phyloP scores from a whole-genome alignment of 345 rosid genomes.

The Cardamine resedifolia region DNA sequence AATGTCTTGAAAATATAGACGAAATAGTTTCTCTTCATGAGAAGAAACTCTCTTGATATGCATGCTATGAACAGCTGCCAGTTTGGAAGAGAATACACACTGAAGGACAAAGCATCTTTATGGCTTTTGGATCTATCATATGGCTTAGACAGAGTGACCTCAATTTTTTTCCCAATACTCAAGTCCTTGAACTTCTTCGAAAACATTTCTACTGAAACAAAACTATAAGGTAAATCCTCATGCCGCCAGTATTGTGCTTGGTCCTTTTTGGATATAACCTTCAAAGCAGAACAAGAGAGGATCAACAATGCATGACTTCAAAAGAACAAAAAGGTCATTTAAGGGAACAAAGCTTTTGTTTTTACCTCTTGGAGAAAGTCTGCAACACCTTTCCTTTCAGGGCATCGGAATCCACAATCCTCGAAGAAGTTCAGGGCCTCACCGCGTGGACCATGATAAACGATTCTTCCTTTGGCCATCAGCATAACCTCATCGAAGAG shows the following conservation, averaged over 20 bases:
- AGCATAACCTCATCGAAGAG: conserved; percentile 77
- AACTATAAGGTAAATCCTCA: conserved; percentile 58
- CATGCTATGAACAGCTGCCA: conserved; percentile 69
- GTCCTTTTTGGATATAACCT: conserved; percentile 76
- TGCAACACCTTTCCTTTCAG: conserved; percentile 77
- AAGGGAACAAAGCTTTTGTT: neutral
- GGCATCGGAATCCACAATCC: conserved; percentile 68
- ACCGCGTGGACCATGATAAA: conserved; percentile 76
- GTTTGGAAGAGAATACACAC: conserved; percentile 62
- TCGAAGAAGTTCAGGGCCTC: conserved; percentile 63
- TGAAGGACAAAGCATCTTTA: conserved; percentile 68
- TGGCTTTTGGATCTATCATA: conserved; percentile 75
- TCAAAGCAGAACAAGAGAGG: neutral
- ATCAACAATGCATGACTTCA: conserved; percentile 15
- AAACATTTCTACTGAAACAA: conserved; percentile 57
- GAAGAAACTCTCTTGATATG: conserved; percentile 66
- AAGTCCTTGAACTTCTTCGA: conserved; percentile 69
- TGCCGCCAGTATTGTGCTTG: conserved; percentile 80
- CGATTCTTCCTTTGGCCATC: conserved; percentile 67
- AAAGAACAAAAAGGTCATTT: neutral
- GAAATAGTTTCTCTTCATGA: conserved; percentile 90
- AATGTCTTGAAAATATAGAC: conserved; percentile 59
- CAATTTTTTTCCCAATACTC: conserved; percentile 57
- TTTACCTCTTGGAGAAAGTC: conserved; percentile 84
- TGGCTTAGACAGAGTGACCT: conserved; percentile 65